phyloP scores from a whole-genome alignment of 192 early-diverging fungal species.

The Coemansia sp. region DNA sequence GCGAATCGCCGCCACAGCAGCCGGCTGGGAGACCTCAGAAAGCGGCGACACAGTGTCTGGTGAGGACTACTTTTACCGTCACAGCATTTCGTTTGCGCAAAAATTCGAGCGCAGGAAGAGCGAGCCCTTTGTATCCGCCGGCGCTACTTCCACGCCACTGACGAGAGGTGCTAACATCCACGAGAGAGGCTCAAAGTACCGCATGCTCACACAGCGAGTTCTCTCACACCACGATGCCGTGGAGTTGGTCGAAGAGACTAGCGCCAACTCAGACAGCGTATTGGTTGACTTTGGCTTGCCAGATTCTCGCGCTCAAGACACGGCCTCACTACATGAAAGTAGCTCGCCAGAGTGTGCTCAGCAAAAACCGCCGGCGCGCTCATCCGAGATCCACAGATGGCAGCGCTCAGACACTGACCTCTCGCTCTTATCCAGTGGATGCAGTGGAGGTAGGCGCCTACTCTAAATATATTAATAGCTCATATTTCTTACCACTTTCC shows the following conservation, averaged over 20 bases:
- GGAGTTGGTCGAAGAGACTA: conserved; percentile 1
- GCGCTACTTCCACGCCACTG: not conserved
- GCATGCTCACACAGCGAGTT: conserved; percentile 28
- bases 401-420: conserved; percentile 49
- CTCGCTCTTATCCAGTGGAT: conserved; percentile 35
- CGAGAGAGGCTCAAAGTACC: conserved; percentile 27
- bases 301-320: not conserved
- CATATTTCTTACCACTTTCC: not conserved
- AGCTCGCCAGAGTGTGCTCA: conserved; percentile 1
- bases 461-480: conserved; percentile 13
- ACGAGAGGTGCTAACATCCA: conserved; percentile 1
- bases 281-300: not conserved
- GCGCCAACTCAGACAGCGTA: conserved; percentile 1
- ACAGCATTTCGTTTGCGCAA: conserved; percentile 16
- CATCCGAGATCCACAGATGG: conserved; percentile 32
- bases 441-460: conserved; percentile 29
- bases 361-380: conserved; percentile 11
- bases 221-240: conserved; percentile 23
- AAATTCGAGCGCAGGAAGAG: conserved; percentile 32
- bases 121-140: conserved; percentile 29
- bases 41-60: not conserved
- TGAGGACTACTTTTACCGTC: conserved; percentile 13
- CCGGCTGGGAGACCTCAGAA: not conserved
- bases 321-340: not conserved
- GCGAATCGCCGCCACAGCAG: not conserved